These are phyloP conservation scores for Plantago rigida DNA, from an alignment of 305 asterid genomes.

Conservation along the genomic window DNA sequence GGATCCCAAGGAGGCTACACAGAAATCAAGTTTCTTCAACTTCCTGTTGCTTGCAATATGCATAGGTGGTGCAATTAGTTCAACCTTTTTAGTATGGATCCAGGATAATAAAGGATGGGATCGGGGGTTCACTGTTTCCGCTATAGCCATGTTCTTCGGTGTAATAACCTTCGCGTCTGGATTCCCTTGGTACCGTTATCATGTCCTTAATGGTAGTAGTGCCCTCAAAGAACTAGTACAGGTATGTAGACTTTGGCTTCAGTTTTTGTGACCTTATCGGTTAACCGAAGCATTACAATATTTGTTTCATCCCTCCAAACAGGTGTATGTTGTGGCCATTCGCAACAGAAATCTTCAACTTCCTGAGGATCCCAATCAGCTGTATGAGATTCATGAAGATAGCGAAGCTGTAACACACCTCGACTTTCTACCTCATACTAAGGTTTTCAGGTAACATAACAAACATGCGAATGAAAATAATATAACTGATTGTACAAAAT, in stretches of 20 bases:
- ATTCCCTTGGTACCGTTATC: slow-evolving; percentile 45
- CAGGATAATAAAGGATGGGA: slow-evolving; percentile 74
- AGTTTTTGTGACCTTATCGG: neutral
- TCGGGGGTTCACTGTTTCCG: slow-evolving; percentile 43
- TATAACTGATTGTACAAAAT: too few species aligned
- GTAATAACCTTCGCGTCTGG: slow-evolving; percentile 38
- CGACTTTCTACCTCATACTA: slow-evolving; percentile 50
- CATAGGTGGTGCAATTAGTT: slow-evolving; percentile 49
- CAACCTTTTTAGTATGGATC: slow-evolving; percentile 63
- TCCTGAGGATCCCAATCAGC: slow-evolving; percentile 38
- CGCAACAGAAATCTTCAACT: slow-evolving; percentile 51
- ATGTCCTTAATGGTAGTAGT: slow-evolving; percentile 50
- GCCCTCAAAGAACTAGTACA: slow-evolving; percentile 47
- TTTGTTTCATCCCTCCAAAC: neutral
- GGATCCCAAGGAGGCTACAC: slow-evolving; percentile 46
- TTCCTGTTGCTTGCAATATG: slow-evolving; percentile 50
- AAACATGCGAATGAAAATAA: neutral
- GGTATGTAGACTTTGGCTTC: slow-evolving; percentile 27
- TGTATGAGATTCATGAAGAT: slow-evolving; percentile 43
- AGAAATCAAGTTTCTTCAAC: slow-evolving; percentile 60
- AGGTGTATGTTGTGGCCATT: slow-evolving; percentile 60
- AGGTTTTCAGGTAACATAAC: slow-evolving; percentile 35
- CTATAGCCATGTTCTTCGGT: slow-evolving; percentile 45
- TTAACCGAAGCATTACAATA: neutral
- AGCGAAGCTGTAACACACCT: slow-evolving; percentile 34